Evolutionary conservation across 1,284 basidiomycete genomes (phyloP).

Genomic region (Pascua guehoae): DNA sequence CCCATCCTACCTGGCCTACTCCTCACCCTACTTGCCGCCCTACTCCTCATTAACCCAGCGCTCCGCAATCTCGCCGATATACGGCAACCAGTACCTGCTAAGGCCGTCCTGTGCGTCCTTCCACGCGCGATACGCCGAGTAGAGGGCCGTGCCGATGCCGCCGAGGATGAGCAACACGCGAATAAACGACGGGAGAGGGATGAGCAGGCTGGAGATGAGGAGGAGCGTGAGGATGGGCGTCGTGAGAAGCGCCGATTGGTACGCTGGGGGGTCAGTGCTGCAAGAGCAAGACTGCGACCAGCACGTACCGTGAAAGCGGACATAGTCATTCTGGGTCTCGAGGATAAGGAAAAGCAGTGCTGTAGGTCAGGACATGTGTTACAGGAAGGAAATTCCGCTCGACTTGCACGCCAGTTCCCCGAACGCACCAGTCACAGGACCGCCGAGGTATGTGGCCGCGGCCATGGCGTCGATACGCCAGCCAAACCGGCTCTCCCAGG

Average conservation of each 20-base stretch:
- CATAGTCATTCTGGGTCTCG: conserved; percentile 74
- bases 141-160: conserved; percentile 26
- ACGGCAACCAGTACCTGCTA: conserved; percentile 61
- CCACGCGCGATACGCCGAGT: conserved; percentile 58
- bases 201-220: conserved; percentile 60
- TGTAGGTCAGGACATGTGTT: conserved; percentile 32
- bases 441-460: conserved; percentile 65
- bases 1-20: not conserved
- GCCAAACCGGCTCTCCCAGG: conserved; percentile 69
- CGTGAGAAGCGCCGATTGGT: conserved; percentile 71
- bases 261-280: conserved; percentile 54
- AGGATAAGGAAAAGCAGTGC: conserved; percentile 66
- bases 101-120: conserved; percentile 61
- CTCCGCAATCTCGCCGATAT: conserved; percentile 67
- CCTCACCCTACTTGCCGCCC: too few relatives aligned
- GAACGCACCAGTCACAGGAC: conserved; percentile 68
- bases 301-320: conserved; percentile 68
- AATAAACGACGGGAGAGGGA: conserved; percentile 49
- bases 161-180: conserved; percentile 28
- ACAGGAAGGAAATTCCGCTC: too few relatives aligned
- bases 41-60: conserved; percentile 65
- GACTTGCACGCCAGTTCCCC: too few relatives aligned
- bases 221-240: conserved; percentile 64
- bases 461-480: conserved; percentile 68
- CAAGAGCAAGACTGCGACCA: not conserved